Percentiles rank a stretch among this genome's conserved stretches.
Conservation (phyloP, 1,139 yeast genomes). For the Debaryomyces subglobosus region DNA sequence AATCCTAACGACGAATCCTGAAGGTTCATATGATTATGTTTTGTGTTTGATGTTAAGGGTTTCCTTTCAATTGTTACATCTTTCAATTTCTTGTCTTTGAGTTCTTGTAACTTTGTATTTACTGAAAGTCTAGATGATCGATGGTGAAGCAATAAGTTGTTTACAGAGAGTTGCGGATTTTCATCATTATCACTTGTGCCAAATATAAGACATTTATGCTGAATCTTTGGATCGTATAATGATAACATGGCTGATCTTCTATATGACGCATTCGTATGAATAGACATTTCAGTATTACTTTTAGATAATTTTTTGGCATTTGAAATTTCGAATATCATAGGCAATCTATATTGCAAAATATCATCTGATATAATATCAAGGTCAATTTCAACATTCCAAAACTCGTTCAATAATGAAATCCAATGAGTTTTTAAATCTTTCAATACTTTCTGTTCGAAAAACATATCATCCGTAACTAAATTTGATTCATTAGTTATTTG, state of each 20-base stretch:
- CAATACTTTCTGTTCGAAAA: slow-evolving; percentile 45
- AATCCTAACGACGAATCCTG: slow-evolving; percentile 48
- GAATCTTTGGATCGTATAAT: slow-evolving; percentile 45
- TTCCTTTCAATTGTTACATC: slow-evolving; percentile 10
- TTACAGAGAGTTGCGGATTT: slow-evolving; percentile 45
- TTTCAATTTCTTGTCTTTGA: slow-evolving; percentile 15
- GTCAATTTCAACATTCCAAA: slow-evolving; percentile 34
- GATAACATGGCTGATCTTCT: slow-evolving; percentile 60
- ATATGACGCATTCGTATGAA: slow-evolving; percentile 53
- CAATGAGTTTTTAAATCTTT: slow-evolving; percentile 50
- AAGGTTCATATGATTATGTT: slow-evolving; percentile 43
- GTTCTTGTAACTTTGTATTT: slow-evolving; percentile 34
- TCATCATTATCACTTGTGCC: slow-evolving; percentile 30
- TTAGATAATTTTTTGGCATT: slow-evolving; percentile 28
- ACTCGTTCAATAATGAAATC: slow-evolving; percentile 37
- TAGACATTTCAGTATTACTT: slow-evolving; percentile 41
- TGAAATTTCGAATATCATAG: slow-evolving; percentile 29
- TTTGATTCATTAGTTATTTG: slow-evolving; percentile 39
- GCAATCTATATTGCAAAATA: slow-evolving; percentile 30
- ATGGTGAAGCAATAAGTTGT: slow-evolving; percentile 44
- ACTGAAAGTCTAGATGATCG: slow-evolving; percentile 43
- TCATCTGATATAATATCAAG: slow-evolving; percentile 23
- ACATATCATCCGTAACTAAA: slow-evolving; percentile 26
- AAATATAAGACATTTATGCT: slow-evolving; percentile 40
- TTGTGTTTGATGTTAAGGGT: slow-evolving; percentile 9